These are phyloP conservation scores for Ceratocystis cacaofunesta DNA, from an alignment of 2,329 filamentous ascomycete genomes.

Conservation along the genomic window DNA sequence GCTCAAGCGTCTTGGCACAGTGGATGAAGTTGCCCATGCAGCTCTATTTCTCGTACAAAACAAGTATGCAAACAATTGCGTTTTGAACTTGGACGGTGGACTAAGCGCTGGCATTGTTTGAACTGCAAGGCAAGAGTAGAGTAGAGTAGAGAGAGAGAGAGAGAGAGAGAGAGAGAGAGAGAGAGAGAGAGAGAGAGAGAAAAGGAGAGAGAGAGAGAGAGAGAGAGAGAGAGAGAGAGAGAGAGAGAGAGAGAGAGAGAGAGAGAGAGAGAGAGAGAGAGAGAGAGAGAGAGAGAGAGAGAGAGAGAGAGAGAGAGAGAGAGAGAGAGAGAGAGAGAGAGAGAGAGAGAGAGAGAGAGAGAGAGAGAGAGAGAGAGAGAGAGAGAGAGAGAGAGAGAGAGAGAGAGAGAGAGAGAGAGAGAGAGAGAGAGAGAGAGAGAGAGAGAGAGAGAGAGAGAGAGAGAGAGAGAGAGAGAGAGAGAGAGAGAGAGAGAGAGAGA, in stretches of 20 bases:
- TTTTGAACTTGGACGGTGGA: constrained; percentile 75
- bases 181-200: too few species aligned
- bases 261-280: background rate
- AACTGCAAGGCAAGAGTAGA: background rate
- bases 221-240: background rate
- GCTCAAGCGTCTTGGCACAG: constrained; percentile 46
- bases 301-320: background rate
- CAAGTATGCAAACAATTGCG: constrained; percentile 72
- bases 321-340: background rate
- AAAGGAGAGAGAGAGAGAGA: background rate
- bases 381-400: background rate
- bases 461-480: background rate
- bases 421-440: background rate
- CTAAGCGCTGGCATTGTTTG: constrained; percentile 47
- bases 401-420: background rate
- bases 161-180: background rate
- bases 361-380: background rate
- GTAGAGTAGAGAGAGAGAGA: background rate
- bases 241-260: background rate
- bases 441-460: background rate
- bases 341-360: background rate
- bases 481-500: background rate
- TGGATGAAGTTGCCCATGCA: constrained; percentile 66
- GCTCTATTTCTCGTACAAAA: constrained; percentile 64
- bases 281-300: background rate